phyloP scores from a whole-genome alignment of 495 filamentous ascomycete species.

The Ramalina peruviana region DNA sequence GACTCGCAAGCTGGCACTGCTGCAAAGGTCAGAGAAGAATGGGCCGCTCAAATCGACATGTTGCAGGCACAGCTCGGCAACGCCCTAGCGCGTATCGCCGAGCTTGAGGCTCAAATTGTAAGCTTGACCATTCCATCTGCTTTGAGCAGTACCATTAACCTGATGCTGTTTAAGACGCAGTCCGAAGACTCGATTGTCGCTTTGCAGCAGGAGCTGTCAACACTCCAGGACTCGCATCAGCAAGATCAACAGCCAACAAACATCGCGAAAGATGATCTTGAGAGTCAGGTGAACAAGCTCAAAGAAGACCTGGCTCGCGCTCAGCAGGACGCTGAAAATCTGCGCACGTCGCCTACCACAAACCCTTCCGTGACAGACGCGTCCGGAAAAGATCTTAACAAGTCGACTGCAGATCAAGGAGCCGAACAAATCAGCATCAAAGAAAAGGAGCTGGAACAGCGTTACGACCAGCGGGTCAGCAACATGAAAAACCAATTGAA shows the following conservation, averaged over 20 bases:
- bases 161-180: constrained; percentile 11
- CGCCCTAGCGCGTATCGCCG: constrained; percentile 23
- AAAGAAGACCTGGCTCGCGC: constrained; percentile 29
- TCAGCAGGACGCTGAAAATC: constrained; percentile 28
- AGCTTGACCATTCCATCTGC: not conserved
- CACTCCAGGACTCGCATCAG: constrained; percentile 1
- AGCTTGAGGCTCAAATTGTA: constrained; percentile 23
- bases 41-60: not conserved
- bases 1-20: constrained; percentile 36
- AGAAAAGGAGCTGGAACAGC: constrained; percentile 22
- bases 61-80: constrained; percentile 9
- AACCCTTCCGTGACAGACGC: constrained; percentile 10
- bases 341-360: constrained; percentile 20
- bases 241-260: not conserved
- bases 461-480: constrained; percentile 49
- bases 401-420: constrained; percentile 22
- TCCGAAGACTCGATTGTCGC: constrained; percentile 16
- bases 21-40: constrained; percentile 24
- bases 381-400: constrained; percentile 14
- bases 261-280: not conserved
- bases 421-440: constrained; percentile 23
- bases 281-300: constrained; percentile 24
- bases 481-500: constrained; percentile 59
- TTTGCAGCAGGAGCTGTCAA: constrained; percentile 10
- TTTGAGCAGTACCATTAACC: constrained; percentile 1